Percentiles rank a stretch among this genome's conserved stretches.
Evolutionary conservation across 1,284 basidiomycete genomes (phyloP).

Genomic region (Wallemia mellicola): DNA sequence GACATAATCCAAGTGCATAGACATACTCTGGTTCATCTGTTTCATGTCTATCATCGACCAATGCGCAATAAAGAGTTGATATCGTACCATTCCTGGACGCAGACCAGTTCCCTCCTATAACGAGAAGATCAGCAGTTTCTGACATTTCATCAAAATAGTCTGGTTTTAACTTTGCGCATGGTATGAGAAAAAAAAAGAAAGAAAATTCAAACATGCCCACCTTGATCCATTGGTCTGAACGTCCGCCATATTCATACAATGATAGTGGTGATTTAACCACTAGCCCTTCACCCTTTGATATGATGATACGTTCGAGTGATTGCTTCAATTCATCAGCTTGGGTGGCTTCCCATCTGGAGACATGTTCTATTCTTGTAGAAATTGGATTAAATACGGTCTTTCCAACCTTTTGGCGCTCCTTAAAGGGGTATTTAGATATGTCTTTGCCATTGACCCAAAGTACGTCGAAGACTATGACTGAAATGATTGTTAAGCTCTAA

Average conservation of each 20-base stretch:
- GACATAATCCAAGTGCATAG: too few species aligned
- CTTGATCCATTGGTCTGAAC: constrained; percentile 73
- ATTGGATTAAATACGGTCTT: constrained; percentile 4
- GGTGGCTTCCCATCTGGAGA: constrained; percentile 2
- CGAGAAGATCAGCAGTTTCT: constrained; percentile 60
- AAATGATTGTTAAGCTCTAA: too few species aligned
- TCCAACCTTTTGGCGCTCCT: constrained; percentile 16
- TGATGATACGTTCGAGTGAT: constrained; percentile 41
- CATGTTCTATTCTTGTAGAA: constrained; percentile 2
- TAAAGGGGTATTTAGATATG: constrained; percentile 16
- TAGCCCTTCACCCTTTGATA: constrained; percentile 48
- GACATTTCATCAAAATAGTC: constrained; percentile 79
- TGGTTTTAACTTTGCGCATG: constrained; percentile 35
- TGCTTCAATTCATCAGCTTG: constrained; percentile 10
- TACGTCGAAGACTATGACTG: constrained; percentile 83
- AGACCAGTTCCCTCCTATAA: constrained; percentile 28
- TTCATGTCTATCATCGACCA: constrained; percentile 30
- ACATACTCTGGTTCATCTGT: too few species aligned
- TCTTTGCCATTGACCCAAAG: constrained; percentile 36
- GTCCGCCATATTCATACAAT: constrained; percentile 49
- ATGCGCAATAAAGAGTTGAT: constrained; percentile 43
- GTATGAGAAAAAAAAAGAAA: neutral
- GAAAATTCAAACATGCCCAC: neutral
- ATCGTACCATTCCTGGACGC: constrained; percentile 46
- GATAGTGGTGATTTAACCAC: constrained; percentile 58